Base-by-base conservation (phyloP, 2,329 filamentous ascomycete genomes). In the Verticillium nonalfalfae region DNA sequence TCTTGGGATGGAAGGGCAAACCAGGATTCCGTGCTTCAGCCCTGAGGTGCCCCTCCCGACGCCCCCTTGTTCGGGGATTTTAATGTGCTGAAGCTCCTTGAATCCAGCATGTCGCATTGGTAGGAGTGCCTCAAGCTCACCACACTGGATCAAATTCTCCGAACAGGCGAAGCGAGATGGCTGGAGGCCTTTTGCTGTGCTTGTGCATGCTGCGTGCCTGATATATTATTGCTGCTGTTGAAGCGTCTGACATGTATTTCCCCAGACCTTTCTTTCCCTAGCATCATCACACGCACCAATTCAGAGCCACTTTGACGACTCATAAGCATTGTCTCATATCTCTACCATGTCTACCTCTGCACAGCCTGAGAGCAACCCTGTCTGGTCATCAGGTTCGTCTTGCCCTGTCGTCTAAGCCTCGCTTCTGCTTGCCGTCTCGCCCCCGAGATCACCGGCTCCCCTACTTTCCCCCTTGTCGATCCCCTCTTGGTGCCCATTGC, bases 151-250 rank as follows among this genome's bases (percentile, higher is more conserved):
- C 14, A 35, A 10, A 10, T n/a, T 34, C n/a, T 50, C 45, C 45
- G 45, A 7, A 9, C 18, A 26, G 45, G 45, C n/a, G 18, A 50
- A n/a, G 45, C n/a, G 45, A 50, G 9, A 21, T 50, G 45, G 45
- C 45, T 50, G 45, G 45, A 50, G 45, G 45, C 45, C 45, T 50
- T n/a, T 7, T 26, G 26, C 26, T 26, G 26, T 26, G 26, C n/a
- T 50, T 21, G n/a, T 36, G 35, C 6, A 10, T 36, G 15, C 21
- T 21, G n/a, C 4, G 26, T 13, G 26, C 38, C 33, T 58, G 57
- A 58, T 58, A 58, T 58, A 58, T 58, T 39, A 58, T 26, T 33
- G 21, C 10, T 58, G 21, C 38, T 58, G 38, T 50, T 58, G 38
- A 40, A 58, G 36, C 57, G 14, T 38, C 4, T 45, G 36, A 45